Base-by-base conservation (phyloP, 306 rosid genomes). In the Mimosa pudica region DNA sequence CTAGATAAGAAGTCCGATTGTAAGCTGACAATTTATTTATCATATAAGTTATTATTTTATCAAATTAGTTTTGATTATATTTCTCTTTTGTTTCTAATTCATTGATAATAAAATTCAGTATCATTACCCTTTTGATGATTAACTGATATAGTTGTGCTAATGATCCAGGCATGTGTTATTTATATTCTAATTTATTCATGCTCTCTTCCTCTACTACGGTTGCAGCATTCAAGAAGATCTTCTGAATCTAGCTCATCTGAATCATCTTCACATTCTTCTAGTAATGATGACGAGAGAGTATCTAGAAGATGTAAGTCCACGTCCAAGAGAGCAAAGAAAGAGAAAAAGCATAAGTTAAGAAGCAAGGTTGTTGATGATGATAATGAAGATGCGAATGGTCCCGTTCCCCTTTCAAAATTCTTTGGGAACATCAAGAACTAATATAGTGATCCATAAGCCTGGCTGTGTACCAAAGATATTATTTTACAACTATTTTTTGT, bases 331-430 rank as follows among this genome's bases (percentile, higher is more conserved):
- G 77, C 91, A 36, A 93, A 88, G 88, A 91, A 87, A 93, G 98
- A 92, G 78, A 92, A 90, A 91, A 95, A 84, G 86, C 89, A 45
- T 71, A 92, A 84, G 88, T 89, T 94, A 49, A 91, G 85, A 82
- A 78, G 82, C 85, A 95, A 91, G 90, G 87, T 78, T 84, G 70
- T 86, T 73, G 81, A 87, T 38, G 76, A 85, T 7, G 90, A 79
- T 10, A 70, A 79, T 3, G 96, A 89, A 66, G 84, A 76, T 84
- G 88, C 79, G 12, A 89, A 70, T 35, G 99, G 99, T 16, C 99
- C 98, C 5, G 91, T 93, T 76, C 97, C 91, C 57, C 99, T 96
- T 63, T 96, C 98, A 38, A 90, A 88, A 88, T 96, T 96, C 87
- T 96, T 96, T 76, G 97, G 86, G 77, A 84, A 42, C 62, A 83